Evolutionary conservation across 371 early-diverging fungal species (phyloP), one percentile per base, ranked within the genome.

Genomic region (Paraphysoderma sedebokerense): DNA sequence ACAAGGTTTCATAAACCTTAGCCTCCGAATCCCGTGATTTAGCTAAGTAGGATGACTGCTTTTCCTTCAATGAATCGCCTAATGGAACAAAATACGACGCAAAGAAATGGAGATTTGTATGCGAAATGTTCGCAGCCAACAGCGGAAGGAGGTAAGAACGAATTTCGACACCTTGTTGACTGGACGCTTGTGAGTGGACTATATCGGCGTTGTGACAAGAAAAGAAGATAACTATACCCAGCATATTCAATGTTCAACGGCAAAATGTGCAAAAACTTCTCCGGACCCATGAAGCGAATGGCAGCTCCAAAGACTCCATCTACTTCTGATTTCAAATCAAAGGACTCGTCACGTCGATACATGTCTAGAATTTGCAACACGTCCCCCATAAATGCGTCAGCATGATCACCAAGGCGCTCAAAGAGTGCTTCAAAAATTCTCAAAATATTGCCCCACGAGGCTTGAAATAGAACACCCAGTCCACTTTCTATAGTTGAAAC

Each of bases 1-100:
- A 75, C 35, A 96, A 63, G 0, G 92, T 88, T 45, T 81, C 82
- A 56, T 82, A 89, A 33, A 96, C 74, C 63, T 95, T 93, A 50
- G 86, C 81, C 68, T 88, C 85, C 51, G 85, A 68, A 24, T 65
- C 74, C 20, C 74, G 64, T 36, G 75, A 79, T 38, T 76, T 65
- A 24, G 66, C 64, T 41, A 67, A 63, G 49, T 81, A 80, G 22
- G 58, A 65, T 26, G 68, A 69, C 22, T 74, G 70, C 53, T 77
- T 79, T 23, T 68, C 64, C n/a, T 70, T 64, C 22, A 92, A 68
- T 23, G 76, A 70, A 40, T 84, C 78, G 15, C 80, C 83, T 28
- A 93, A 58, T 5, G 92, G 91, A 34, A 77, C 44, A 42, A 92
- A 54, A 0, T 63, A 67, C 39, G 67, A 55, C 27, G 71, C 67